Base-by-base conservation (phyloP, 441 rosid species). In the Geranium incanum region DNA sequence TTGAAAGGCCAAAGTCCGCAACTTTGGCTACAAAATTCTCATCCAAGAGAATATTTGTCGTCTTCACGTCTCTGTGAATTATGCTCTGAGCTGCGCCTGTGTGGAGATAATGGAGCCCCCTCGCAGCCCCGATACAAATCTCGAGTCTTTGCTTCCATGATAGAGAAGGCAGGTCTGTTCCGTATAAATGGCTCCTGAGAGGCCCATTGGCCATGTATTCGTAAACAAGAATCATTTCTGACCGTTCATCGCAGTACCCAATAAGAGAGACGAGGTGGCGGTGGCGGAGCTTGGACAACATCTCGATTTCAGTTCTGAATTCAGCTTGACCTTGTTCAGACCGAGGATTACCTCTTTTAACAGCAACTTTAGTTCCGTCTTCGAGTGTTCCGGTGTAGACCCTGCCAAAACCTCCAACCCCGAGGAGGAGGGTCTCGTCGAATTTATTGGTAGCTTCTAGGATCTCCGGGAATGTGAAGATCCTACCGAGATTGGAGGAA, bases 201-300 rank as follows among this genome's bases (percentile, higher is more conserved):
- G 99, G 97, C 74, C 99, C 99, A 78, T 94, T 89, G 19, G 99
- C 97, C 99, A 94, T 94, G 81, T 85, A 92, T 74, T 94, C 98
- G 3, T 94, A 94, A 18, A 94, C 96, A 3, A 94, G 89, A 70
- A 94, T 78, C 99, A 94, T 94, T 78, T 94, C 99, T 0, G 93
- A 92, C 45, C 93, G 85, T 78, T 94, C 99, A 71, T 94, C 99
- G 66, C 96, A 94, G 73, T 94, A 88, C 33, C 97, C 99, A 55
- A 94, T 89, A 12, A 94, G 90, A 68, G 99, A 94, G 71, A 94
- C 99, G 18, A 94, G 91, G 75, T 94, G 99, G 69, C 97, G 86
- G 69, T 94, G 99, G 48, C 99, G 88, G 45, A 94, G 97, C 80
- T 94, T 94, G 0, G 99, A 94, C 36, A 94, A 64, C 99, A 94